phyloP scores from a whole-genome alignment of 2,329 filamentous ascomycete genomes.

The Fusarium armeniacum region DNA sequence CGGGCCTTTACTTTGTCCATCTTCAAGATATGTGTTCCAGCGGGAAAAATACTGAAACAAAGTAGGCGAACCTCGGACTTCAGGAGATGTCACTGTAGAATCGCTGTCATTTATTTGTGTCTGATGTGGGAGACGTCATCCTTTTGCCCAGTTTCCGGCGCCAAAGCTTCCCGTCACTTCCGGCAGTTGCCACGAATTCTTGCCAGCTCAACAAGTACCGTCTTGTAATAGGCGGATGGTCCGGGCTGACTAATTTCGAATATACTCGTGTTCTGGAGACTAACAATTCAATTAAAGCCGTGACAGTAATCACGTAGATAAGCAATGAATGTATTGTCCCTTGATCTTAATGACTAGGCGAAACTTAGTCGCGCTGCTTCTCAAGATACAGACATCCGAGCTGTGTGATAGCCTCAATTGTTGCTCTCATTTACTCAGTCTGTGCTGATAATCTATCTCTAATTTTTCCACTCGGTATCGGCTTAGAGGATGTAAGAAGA shows the following conservation, averaged over 20 bases:
- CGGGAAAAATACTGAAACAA: not conserved
- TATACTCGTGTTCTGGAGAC: not conserved
- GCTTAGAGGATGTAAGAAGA: not conserved
- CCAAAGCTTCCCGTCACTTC: constrained; percentile 19
- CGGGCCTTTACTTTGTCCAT: constrained; percentile 56
- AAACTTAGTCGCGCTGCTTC: not conserved
- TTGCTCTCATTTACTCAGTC: not conserved
- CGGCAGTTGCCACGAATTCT: constrained; percentile 14
- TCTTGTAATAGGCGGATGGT: constrained; percentile 7
- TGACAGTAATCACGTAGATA: not conserved
- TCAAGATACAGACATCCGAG: not conserved
- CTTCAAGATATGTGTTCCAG: not conserved
- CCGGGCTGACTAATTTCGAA: constrained; percentile 5
- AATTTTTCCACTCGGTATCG: not conserved
- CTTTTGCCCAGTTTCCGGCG: not conserved
- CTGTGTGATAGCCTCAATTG: not conserved
- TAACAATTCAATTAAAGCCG: not conserved
- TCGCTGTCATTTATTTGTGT: constrained; percentile 11
- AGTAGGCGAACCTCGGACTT: no score
- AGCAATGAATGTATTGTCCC: not conserved
- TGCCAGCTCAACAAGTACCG: not conserved
- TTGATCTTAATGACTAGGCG: not conserved
- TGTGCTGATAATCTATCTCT: not conserved
- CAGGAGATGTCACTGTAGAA: not conserved
- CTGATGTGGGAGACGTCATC: constrained; percentile 29